Conservation (phyloP, 2,329 filamentous ascomycete species). For the Arthrocladium fulminans region DNA sequence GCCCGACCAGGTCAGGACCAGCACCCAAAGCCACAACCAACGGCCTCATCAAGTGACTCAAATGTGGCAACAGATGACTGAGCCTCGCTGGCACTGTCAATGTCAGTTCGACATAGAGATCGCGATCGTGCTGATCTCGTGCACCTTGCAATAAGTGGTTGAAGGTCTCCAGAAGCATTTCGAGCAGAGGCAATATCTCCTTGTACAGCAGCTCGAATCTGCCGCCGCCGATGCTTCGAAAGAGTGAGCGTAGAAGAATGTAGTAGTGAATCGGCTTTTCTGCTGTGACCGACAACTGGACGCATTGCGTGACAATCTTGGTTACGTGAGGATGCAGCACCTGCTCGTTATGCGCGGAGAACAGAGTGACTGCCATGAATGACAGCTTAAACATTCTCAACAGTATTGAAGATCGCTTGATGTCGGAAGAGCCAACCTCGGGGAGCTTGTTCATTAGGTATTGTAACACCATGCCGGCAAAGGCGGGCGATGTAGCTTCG, state of each 20-base stretch:
- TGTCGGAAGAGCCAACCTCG: constrained; percentile 84
- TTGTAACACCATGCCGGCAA: constrained; percentile 94
- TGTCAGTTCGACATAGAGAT: constrained; percentile 94
- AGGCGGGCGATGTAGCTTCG: constrained; percentile 92
- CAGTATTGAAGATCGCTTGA: constrained; percentile 85
- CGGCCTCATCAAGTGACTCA: constrained; percentile 94
- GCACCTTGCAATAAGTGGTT: constrained; percentile 90
- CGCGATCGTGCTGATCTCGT: constrained; percentile 78
- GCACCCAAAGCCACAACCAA: constrained; percentile 90
- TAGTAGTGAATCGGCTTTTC: constrained; percentile 99
- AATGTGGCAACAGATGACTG: constrained; percentile 86
- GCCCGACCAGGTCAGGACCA: constrained; percentile 86
- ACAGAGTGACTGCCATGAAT: constrained; percentile 98
- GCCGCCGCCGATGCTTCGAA: constrained; percentile 91
- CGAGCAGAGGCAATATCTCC: constrained; percentile 86
- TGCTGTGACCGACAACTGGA: constrained; percentile 88
- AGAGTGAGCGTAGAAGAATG: constrained; percentile 79
- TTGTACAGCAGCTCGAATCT: constrained; percentile 98
- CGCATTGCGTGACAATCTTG: constrained; percentile 94
- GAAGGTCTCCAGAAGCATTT: constrained; percentile 95
- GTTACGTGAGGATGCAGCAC: constrained; percentile 92
- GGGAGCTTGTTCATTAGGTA: constrained; percentile 96
- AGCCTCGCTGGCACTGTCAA: constrained; percentile 89
- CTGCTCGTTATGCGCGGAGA: constrained; percentile 88
- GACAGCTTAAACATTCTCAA: constrained; percentile 93